Base-by-base conservation (phyloP, 768 basidiomycete genomes). In the Pulveroboletus frians region DNA sequence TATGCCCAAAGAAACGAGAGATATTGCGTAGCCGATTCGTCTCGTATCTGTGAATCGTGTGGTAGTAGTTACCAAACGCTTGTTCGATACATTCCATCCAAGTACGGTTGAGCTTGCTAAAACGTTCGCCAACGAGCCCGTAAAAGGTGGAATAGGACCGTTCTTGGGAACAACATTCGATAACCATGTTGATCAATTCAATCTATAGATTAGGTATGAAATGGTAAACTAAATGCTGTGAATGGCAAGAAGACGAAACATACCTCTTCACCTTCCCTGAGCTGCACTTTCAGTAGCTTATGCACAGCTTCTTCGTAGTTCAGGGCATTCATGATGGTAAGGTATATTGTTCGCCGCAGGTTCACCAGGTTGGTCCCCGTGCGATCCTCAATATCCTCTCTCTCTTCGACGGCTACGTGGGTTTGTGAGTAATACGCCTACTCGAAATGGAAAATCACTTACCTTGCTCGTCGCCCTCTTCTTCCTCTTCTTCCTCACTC, bases 81-180 rank as follows among this genome's bases (percentile, higher is more conserved):
- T 81, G 69, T 67, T 99, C 93, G 65, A 90, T 88, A 55, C 76
- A 78, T 38, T 93, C 91, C 50, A 86, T 88, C 94, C 95, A 99
- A 15, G 91, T 78, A 18, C 92, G 87, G 69, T 96, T 95, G 62
- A 98, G 78, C 71, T 96, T 94, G 73, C 88, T 86, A 73, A 99
- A 93, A 18, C 96, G 88, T 67, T 99, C 96, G 47, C 92, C 92
- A 54, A 96, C 77, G 18, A 98, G 82, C 11, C 96, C 96, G 62
- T 94, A 99, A 76, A 96, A 98, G n/a, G 79, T 88, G 2, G 90
- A 92, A 68, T 97, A 99, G 1, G 95, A 93, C 13, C 96, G 88
- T 67, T 98, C 96, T 73, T 99, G 96, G 2, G 96, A 98, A 68
- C 96, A 98, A 87, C 96, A 99, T 62, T 98, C 95, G 68, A 99